Evolutionary conservation across 768 basidiomycete species (phyloP).

Genomic region (Stropharia rugosoannulata): DNA sequence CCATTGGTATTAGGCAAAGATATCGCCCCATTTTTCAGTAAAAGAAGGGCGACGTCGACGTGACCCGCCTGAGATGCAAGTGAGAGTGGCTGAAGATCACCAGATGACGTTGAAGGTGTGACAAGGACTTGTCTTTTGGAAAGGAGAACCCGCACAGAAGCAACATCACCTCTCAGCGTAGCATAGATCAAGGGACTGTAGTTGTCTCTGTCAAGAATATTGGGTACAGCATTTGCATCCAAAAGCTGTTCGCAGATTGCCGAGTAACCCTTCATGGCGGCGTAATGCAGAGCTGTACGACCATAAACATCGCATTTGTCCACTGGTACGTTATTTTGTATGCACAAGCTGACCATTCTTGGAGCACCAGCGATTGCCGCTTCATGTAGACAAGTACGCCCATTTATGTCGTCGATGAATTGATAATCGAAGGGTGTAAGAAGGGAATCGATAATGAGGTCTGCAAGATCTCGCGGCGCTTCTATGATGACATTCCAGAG

Average conservation of each 20-base stretch:
- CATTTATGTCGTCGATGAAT: conserved; percentile 97
- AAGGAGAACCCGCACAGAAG: conserved; percentile 82
- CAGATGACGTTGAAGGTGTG: conserved; percentile 53
- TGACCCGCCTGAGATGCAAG: conserved; percentile 92
- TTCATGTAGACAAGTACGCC: conserved; percentile 90
- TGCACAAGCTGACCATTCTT: conserved; percentile 78
- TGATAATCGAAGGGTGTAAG: conserved; percentile 79
- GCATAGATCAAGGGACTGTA: conserved; percentile 95
- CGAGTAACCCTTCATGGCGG: conserved; percentile 89
- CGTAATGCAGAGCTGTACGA: conserved; percentile 92
- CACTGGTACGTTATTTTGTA: conserved; percentile 67
- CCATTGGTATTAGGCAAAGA: conserved; percentile 89
- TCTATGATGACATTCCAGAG: conserved; percentile 92
- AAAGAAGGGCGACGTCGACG: conserved; percentile 73
- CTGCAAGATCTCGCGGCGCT: conserved; percentile 68
- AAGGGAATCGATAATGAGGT: conserved; percentile 70
- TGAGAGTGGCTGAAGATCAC: conserved; percentile 83
- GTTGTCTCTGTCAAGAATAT: conserved; percentile 87
- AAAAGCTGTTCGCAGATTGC: conserved; percentile 75
- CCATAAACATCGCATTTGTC: conserved; percentile 87
- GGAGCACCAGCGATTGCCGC: conserved; percentile 84
- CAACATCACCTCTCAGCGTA: conserved; percentile 79
- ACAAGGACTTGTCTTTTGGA: conserved; percentile 66
- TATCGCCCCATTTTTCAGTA: conserved; percentile 75
- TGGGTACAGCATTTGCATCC: conserved; percentile 61